phyloP scores from a whole-genome alignment of 139 green algal species.

The Deuterostichococcus epilithicus region DNA sequence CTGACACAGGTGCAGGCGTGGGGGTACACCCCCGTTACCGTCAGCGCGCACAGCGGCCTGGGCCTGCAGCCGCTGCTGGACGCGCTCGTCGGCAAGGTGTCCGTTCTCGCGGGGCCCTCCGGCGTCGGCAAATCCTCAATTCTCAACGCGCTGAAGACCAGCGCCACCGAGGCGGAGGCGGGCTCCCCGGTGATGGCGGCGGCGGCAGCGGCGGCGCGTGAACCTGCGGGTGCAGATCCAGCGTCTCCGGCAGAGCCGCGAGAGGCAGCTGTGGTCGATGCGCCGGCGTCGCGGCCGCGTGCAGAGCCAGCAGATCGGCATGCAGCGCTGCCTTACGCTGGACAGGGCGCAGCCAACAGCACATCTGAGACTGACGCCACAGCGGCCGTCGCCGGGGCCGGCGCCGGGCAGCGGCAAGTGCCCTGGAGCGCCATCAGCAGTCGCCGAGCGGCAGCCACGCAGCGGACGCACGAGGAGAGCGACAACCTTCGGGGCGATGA shows the following conservation, averaged over 20 bases:
- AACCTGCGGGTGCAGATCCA: conserved; percentile 4
- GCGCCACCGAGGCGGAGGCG: not conserved
- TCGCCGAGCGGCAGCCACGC: not conserved
- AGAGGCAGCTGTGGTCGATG: too few species aligned
- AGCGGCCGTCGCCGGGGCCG: not conserved
- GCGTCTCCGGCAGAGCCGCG: not conserved
- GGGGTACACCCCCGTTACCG: conserved; percentile 74
- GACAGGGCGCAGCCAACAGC: too few species aligned
- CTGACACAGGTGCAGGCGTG: conserved; percentile 51
- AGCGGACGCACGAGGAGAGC: too few species aligned
- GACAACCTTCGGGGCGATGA: too few species aligned
- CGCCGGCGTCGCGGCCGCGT: too few species aligned
- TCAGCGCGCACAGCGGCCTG: conserved; percentile 62
- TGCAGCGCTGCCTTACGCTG: not conserved
- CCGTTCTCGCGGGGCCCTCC: conserved; percentile 86
- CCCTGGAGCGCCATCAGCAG: not conserved
- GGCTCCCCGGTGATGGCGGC: too few species aligned
- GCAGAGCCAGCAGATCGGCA: not conserved
- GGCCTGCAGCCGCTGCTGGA: conserved; percentile 55
- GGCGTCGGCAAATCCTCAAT: conserved; percentile 92
- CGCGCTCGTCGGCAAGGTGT: conserved; percentile 45
- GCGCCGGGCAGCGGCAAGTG: not conserved
- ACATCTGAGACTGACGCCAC: too few species aligned
- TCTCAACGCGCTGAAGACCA: conserved; percentile 79
- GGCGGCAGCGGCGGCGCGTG: conserved; percentile 7